Base-by-base conservation (phyloP, 441 rosid species). In the Adansonia gregorii region DNA sequence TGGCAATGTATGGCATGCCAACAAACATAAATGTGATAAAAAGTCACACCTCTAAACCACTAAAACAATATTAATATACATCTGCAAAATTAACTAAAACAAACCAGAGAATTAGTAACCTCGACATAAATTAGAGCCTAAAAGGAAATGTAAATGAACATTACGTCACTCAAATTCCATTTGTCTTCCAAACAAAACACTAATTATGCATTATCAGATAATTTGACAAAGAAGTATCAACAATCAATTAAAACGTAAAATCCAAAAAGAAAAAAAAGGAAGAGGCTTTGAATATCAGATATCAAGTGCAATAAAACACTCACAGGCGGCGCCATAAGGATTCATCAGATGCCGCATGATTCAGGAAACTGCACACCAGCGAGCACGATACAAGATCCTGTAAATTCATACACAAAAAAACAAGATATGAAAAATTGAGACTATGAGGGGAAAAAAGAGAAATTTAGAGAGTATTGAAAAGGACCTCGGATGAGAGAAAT, bases 301-400 rank as follows among this genome's bases (percentile, higher is more conserved):
- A 71, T 43, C 24, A 14, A 64, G 70, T 2, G 19, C 59, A 48
- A 3, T n/a, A 27, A 65, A 52, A 72, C 41, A 76, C 97, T 89
- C 79, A 94, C 98, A 94, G 83, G 75, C 97, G 98, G 77, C 94
- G 95, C 98, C 98, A 94, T 61, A 94, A 81, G 77, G 95, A 89
- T 85, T 94, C 98, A 78, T 94, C 98, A 49, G 94, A 85, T 6
- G 98, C 97, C 49, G 93, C 98, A 73, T 58, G 83, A 77, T 84
- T 90, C 66, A 94, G 85, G 79, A 86, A 92, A 83, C 83, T 94
- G 83, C 97, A 94, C 31, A 85, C 97, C 82, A 87, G 78, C 41
- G 98, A 89, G 77, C 98, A 94, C 8, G 98, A 84, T 71, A 94
- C 82, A 68, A 94, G 98, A 88, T 94, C 98, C 98, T 93, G 88